phyloP scores from a whole-genome alignment of 371 early-diverging fungal genomes.

The Mucor circinelloides region DNA sequence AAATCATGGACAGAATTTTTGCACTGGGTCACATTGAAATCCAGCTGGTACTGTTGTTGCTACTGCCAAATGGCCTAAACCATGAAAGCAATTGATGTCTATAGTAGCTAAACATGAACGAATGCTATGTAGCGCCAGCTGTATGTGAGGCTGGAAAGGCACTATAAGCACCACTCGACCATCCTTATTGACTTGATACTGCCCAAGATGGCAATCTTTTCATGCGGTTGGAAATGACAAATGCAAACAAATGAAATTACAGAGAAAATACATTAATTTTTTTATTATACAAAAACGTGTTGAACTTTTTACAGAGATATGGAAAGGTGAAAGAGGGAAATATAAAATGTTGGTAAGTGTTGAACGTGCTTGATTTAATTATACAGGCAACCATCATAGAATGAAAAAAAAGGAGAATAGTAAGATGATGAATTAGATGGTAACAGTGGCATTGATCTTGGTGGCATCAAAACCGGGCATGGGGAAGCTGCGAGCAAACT shows the following conservation, averaged over 20 bases:
- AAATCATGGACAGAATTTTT: no score
- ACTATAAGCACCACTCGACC: no score
- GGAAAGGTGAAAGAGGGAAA: conserved; percentile 1
- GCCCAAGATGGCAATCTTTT: no score
- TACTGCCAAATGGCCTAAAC: no score
- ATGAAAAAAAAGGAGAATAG: background rate
- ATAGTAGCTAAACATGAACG: no score
- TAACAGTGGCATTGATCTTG: conserved; percentile 49
- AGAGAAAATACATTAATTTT: background rate
- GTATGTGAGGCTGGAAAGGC: no score
- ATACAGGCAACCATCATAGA: conserved; percentile 13
- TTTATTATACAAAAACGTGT: conserved; percentile 35
- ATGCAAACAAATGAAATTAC: background rate
- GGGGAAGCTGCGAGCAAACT: conserved; percentile 88
- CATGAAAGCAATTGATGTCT: no score
- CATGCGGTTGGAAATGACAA: no score
- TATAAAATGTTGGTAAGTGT: conserved; percentile 21
- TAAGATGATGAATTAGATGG: conserved; percentile 32
- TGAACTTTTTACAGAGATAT: conserved; percentile 28
- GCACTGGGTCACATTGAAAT: no score
- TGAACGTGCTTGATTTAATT: conserved; percentile 15
- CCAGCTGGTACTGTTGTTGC: no score
- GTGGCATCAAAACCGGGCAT: conserved; percentile 81
- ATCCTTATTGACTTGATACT: no score
- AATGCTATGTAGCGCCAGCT: no score